Evolutionary conservation across 179 eudicot species (phyloP).

Genomic region (Beta lomatogona): DNA sequence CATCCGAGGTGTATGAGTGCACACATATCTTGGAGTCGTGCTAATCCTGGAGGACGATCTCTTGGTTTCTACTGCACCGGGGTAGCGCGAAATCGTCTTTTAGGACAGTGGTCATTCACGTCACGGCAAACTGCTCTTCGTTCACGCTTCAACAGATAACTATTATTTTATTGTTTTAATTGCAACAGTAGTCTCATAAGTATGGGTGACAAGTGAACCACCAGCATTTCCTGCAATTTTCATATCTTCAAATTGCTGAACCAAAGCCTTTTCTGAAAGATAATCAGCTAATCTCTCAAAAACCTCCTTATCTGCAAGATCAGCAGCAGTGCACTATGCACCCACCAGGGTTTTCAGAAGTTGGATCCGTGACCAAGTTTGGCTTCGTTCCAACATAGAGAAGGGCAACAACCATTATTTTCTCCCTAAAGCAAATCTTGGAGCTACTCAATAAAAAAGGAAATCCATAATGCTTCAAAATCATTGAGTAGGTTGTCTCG

Average conservation of each 20-base stretch:
- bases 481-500: neutral
- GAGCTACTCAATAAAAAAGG: neutral
- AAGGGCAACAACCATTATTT: constrained; percentile 90
- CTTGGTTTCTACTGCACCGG: no score
- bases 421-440: constrained; percentile 51
- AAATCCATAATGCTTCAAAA: neutral
- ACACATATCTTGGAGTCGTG: no score
- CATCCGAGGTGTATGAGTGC: no score
- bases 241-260: constrained; percentile 85
- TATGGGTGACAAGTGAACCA: constrained; percentile 65
- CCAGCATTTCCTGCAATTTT: constrained; percentile 79
- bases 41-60: no score
- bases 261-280: constrained; percentile 85
- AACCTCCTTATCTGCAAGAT: constrained; percentile 72
- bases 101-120: no score
- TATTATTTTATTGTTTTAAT: no score
- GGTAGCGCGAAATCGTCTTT: no score
- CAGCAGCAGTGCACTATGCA: constrained; percentile 79
- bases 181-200: constrained; percentile 41
- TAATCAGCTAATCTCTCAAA: constrained; percentile 83
- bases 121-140: no score
- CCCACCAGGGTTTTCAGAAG: constrained; percentile 75
- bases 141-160: no score
- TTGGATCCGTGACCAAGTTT: constrained; percentile 88
- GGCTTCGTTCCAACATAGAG: constrained; percentile 92